Evolutionary conservation across 352 stramenopile species (phyloP).

Genomic region (Pythium monospermum): DNA sequence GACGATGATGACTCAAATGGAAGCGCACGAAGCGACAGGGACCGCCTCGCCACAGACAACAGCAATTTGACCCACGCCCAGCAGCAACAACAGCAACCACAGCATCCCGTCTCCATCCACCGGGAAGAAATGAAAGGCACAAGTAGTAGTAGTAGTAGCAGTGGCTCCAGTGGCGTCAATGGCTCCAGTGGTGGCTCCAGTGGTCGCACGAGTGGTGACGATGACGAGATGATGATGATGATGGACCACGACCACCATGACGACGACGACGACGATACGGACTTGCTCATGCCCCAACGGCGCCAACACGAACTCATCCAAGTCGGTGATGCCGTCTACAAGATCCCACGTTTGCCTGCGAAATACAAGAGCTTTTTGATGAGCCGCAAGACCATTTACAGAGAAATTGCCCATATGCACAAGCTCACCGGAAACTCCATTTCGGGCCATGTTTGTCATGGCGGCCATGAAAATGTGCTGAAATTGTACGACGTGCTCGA

Average conservation of each 20-base stretch:
- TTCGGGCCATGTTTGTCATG: conserved; percentile 56
- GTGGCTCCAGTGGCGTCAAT: too few species aligned
- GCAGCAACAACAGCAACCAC: neutral
- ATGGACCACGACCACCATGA: conserved; percentile 19
- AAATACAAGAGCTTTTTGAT: conserved; percentile 93
- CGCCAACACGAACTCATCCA: conserved; percentile 20
- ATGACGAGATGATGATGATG: conserved; percentile 31
- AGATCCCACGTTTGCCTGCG: conserved; percentile 85
- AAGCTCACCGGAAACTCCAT: conserved; percentile 82
- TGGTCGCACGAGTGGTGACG: conserved; percentile 10
- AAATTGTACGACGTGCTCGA: conserved; percentile 96
- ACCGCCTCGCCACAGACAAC: neutral
- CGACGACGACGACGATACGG: conserved; percentile 11
- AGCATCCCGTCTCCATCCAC: neutral
- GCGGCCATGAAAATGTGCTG: conserved; percentile 93
- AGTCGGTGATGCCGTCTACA: conserved; percentile 36
- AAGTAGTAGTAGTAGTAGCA: too few species aligned
- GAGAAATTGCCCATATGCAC: conserved; percentile 96
- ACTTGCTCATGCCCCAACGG: conserved; percentile 7
- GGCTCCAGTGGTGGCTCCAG: neutral
- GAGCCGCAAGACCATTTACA: conserved; percentile 90
- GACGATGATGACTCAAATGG: conserved; percentile 14
- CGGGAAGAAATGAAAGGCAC: conserved; percentile 27
- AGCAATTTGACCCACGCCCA: neutral
- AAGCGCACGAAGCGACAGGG: neutral